Conservation (phyloP, 2,329 filamentous ascomycete species). For the Sphaceloma murrayae region DNA sequence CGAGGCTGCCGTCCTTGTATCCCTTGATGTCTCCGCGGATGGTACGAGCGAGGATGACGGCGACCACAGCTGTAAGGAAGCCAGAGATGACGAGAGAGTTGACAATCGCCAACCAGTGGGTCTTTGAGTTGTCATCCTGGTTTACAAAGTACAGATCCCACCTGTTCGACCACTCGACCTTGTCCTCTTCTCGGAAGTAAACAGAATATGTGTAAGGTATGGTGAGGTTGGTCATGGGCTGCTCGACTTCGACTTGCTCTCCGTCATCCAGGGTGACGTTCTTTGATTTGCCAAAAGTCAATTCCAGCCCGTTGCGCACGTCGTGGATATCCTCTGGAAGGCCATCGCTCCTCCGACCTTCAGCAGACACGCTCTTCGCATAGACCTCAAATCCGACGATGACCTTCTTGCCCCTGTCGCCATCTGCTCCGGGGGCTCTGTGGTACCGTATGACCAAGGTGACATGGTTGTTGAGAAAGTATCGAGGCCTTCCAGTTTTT, state of each 20-base stretch:
- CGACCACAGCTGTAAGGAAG: conserved; percentile 65
- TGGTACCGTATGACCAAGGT: conserved; percentile 75
- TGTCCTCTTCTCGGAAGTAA: conserved; percentile 75
- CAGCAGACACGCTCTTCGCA: conserved; percentile 65
- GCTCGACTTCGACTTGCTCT: background rate
- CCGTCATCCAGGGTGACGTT: conserved; percentile 45
- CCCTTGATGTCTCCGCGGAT: conserved; percentile 69
- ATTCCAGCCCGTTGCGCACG: conserved; percentile 55
- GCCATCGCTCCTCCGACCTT: conserved; percentile 51
- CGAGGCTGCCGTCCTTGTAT: conserved; percentile 55
- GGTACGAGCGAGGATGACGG: conserved; percentile 71
- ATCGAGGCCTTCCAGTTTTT: conserved; percentile 50
- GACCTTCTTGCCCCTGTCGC: conserved; percentile 62
- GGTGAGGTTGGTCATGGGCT: conserved; percentile 41
- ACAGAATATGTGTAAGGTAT: conserved; percentile 85
- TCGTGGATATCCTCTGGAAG: conserved; percentile 59
- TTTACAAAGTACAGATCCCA: conserved; percentile 90
- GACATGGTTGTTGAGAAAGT: conserved; percentile 80
- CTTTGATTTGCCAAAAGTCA: conserved; percentile 56
- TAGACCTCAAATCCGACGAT: conserved; percentile 87
- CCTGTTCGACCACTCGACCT: conserved; percentile 69
- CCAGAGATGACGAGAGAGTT: conserved; percentile 80
- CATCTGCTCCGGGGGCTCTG: conserved; percentile 57
- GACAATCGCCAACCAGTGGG: conserved; percentile 81
- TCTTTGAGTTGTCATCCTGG: conserved; percentile 68